Evolutionary conservation across 192 early-diverging fungal genomes (phyloP), one percentile per base, ranked within the genome.

Genomic region (Podochytrium sp.): DNA sequence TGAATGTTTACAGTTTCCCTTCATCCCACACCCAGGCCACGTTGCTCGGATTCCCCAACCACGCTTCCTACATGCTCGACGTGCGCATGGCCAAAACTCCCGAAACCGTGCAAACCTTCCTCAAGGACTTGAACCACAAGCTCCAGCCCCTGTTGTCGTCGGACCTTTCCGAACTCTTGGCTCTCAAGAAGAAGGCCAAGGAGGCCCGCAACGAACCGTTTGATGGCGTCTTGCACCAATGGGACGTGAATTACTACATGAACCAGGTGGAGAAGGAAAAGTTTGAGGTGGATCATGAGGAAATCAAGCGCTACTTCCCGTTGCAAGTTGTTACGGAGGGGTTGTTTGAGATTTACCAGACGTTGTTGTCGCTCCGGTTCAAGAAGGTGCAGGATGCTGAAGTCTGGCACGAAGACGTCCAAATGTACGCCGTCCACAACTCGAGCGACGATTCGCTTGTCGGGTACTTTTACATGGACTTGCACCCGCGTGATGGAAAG

Each of bases 361-460:
- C 86, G 53, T 86, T 96, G 51, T 80, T 96, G 39, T 81, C 86
- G 6, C 77, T 96, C 43, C 79, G 80, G 32, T 92, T 93, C 64
- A 83, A 86, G 34, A 86, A 91, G 77, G 84, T 91, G 7, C 80
- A 79, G 42, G 75, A 87, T 35, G 52, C 67, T 18, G 50, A 33
- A 4, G 86, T 86, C 23, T 96, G 93, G 93, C 93, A 94, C 34
- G 76, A 76, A n/a, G 92, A 96, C 75, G 94, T 94, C 6, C 83
- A 88, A 35, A 74, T 91, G 75, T 92, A 86, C 70, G 91, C 92
- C 55, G 91, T 92, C 52, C 81, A 81, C 50, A 79, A 79, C 39
- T 82, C 87, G 4, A 74, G 77, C n/a, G 82, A 79, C 43, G 73
- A 78, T 56, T 30, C 47, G 35, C 88, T 92, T 71, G 77, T 89